A percentile compares a stretch with the other conserved stretches of the same genome.
Evolutionary conservation across 2,329 filamentous ascomycete species (phyloP).

Genomic region (Hypomyces perniciosus): DNA sequence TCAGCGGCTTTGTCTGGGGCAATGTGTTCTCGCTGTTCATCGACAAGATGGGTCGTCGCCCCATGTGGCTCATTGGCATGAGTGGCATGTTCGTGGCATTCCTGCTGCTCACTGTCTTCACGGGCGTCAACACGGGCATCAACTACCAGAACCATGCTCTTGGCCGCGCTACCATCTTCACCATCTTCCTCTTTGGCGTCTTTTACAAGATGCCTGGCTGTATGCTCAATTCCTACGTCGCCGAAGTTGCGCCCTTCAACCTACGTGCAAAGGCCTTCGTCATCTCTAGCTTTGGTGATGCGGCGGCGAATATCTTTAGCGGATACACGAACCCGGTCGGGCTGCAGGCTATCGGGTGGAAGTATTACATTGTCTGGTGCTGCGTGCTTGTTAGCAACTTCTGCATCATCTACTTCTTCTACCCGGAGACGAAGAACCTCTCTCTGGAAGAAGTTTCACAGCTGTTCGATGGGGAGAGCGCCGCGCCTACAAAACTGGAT

Average conservation of each 20-base stretch:
- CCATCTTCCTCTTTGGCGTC: slow-evolving; percentile 8
- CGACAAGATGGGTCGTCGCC: slow-evolving; percentile 5
- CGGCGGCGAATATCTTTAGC: slow-evolving; percentile 6
- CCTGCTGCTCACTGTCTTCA: slow-evolving; percentile 6
- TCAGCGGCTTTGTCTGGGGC: slow-evolving; percentile 3
- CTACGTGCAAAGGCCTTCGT: slow-evolving; percentile 10
- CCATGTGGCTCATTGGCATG: slow-evolving; percentile 10
- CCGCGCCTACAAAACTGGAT: not conserved
- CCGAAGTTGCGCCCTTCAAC: slow-evolving; percentile 7
- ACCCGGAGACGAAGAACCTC: slow-evolving; percentile 50
- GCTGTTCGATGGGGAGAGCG: slow-evolving; percentile 33
- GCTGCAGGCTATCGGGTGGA: slow-evolving; percentile 2
- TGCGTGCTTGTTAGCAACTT: slow-evolving; percentile 9
- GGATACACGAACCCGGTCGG: slow-evolving; percentile 7
- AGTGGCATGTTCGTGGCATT: slow-evolving; percentile 8
- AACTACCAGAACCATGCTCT: slow-evolving; percentile 1
- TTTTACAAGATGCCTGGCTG: slow-evolving; percentile 10
- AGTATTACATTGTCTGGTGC: slow-evolving; percentile 19
- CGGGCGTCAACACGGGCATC: slow-evolving; percentile 5
- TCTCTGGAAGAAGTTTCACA: slow-evolving; percentile 48
- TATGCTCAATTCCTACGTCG: slow-evolving; percentile 9
- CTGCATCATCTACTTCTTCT: slow-evolving; percentile 41
- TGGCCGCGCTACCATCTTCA: slow-evolving; percentile 6
- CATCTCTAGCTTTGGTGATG: slow-evolving; percentile 9
- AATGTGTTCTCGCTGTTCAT: slow-evolving; percentile 3